These are phyloP conservation scores for Herpetospermum pedunculosum DNA, from an alignment of 306 rosid species.

Conservation along the genomic window DNA sequence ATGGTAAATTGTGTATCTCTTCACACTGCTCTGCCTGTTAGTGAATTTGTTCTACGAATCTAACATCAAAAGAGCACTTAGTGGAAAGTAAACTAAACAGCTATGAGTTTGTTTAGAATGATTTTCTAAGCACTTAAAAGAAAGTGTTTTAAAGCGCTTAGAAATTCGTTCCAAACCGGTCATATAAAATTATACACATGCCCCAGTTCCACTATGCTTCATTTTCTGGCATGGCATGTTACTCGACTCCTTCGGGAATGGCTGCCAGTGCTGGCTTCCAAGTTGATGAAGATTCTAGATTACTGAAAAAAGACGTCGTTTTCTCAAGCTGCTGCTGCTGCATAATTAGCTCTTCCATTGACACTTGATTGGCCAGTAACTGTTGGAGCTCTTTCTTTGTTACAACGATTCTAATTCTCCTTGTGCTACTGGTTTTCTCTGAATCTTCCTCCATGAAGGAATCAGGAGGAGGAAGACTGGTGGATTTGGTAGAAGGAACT, in stretches of 20 bases:
- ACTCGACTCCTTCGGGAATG: constrained; percentile 54
- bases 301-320: not conserved
- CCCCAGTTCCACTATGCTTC: not conserved
- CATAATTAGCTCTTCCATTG: constrained; percentile 33
- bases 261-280: constrained; percentile 43
- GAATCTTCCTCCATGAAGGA: not conserved
- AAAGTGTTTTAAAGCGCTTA: no score
- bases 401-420: constrained; percentile 49
- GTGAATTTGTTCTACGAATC: not conserved
- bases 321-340: constrained; percentile 18
- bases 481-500: constrained; percentile 13
- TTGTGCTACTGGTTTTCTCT: not conserved
- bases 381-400: constrained; percentile 53
- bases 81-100: not conserved
- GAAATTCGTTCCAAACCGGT: no score
- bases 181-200: not conserved
- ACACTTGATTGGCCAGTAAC: constrained; percentile 38
- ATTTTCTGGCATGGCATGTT: not conserved
- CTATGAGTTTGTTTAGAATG: no score
- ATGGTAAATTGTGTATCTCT: not conserved
- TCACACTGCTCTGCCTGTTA: not conserved
- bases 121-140: no score
- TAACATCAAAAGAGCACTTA: not conserved
- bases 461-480: not conserved
- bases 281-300: not conserved